Conservation (phyloP, 768 basidiomycete genomes). For the Pilatotrama ljubarskyi region DNA sequence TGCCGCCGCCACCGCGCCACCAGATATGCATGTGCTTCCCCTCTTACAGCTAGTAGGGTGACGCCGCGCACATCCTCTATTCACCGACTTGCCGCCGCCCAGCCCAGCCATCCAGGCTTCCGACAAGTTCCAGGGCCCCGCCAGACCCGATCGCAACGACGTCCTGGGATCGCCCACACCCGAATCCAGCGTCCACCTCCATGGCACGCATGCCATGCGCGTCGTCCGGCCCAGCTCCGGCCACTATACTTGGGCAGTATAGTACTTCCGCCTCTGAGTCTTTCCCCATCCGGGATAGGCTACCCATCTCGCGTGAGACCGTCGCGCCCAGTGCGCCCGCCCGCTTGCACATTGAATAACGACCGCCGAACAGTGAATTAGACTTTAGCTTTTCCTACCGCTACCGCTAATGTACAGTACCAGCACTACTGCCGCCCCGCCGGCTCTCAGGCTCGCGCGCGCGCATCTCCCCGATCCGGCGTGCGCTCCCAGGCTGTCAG, state of each 20-base stretch:
- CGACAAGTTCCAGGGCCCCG: not conserved
- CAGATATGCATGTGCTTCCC: slow-evolving; percentile 3
- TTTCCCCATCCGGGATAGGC: not conserved
- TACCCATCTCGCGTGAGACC: too few relatives aligned
- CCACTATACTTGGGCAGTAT: slow-evolving; percentile 13
- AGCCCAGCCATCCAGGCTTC: not conserved
- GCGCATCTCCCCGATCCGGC: slow-evolving; percentile 6
- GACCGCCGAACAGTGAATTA: slow-evolving; percentile 4
- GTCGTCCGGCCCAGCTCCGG: slow-evolving; percentile 8
- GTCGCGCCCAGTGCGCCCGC: not conserved
- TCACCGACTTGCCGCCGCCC: slow-evolving; percentile 15
- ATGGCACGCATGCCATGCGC: not conserved
- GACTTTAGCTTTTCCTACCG: slow-evolving; percentile 5
- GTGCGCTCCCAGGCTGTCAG: slow-evolving; percentile 24
- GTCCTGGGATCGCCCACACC: not conserved
- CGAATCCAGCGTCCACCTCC: not conserved
- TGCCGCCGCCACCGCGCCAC: slow-evolving; percentile 18
- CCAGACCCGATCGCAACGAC: not conserved
- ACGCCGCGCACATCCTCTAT: slow-evolving; percentile 1
- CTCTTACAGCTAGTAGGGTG: not conserved
- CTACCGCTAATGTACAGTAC: not conserved
- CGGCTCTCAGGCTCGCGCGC: not conserved
- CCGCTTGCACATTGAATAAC: too few relatives aligned
- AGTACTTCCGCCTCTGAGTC: too few relatives aligned
- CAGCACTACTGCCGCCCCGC: not conserved